Conservation (phyloP, 1,284 basidiomycete genomes). For the Ganoderma multipileum region DNA sequence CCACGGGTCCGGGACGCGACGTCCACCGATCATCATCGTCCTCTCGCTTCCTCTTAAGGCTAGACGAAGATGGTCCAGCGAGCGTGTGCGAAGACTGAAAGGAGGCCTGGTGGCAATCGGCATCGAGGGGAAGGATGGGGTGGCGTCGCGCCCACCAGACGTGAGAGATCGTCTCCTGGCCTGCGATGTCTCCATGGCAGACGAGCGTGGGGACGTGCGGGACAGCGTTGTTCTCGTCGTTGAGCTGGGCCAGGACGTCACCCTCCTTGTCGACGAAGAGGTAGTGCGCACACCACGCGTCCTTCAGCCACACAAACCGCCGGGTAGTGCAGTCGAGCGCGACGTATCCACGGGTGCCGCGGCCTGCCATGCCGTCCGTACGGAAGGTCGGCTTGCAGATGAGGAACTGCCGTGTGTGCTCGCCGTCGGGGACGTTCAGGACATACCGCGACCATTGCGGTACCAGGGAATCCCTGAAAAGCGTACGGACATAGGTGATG, state of each 20-base stretch:
- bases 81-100: too few relatives aligned
- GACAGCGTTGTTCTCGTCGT: conserved; percentile 5
- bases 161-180: conserved; percentile 11
- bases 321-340: conserved; percentile 5
- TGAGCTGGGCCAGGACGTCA: conserved; percentile 4
- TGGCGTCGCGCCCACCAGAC: background rate
- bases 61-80: too few relatives aligned
- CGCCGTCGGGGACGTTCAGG: background rate
- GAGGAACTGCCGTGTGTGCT: conserved; percentile 12
- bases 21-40: too few relatives aligned
- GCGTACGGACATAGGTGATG: conserved; percentile 10
- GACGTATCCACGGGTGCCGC: conserved; percentile 17
- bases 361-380: conserved; percentile 6
- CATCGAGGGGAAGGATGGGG: background rate
- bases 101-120: too few relatives aligned
- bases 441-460: background rate
- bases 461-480: background rate
- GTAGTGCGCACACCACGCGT: conserved; percentile 19
- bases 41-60: too few relatives aligned
- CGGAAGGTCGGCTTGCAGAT: conserved; percentile 14
- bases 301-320: conserved; percentile 22
- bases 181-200: conserved; percentile 23
- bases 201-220: conserved; percentile 13
- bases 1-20: too few relatives aligned
- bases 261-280: conserved; percentile 17